Conservation (phyloP, 2,329 filamentous ascomycete species). For the Fusarium chuoi region DNA sequence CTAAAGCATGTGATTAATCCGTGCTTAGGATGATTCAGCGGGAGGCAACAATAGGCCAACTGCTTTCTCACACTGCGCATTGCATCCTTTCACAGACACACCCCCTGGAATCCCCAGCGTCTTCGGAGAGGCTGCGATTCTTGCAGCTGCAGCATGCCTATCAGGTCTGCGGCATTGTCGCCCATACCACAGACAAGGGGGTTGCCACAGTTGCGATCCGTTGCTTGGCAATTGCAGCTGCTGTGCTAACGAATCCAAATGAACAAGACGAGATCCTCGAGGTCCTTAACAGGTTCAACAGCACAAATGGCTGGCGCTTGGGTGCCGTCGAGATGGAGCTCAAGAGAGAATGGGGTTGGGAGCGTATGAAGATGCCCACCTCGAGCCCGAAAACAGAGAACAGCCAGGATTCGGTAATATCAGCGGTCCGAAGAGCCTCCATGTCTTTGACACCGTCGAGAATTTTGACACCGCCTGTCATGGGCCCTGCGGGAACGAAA, state of each 20-base stretch:
- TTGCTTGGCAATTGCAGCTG: slow-evolving; percentile 80
- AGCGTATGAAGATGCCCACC: slow-evolving; percentile 23
- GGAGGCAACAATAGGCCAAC: slow-evolving; percentile 80
- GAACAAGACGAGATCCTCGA: slow-evolving; percentile 85
- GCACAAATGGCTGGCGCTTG: slow-evolving; percentile 82
- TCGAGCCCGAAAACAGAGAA: slow-evolving; percentile 9
- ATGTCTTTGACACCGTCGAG: slow-evolving; percentile 26
- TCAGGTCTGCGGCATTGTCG: slow-evolving; percentile 89
- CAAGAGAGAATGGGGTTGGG: slow-evolving; percentile 81
- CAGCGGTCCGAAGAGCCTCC: slow-evolving; percentile 8
- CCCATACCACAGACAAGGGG: slow-evolving; percentile 83
- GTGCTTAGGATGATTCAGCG: slow-evolving; percentile 78
- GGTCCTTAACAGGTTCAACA: slow-evolving; percentile 79
- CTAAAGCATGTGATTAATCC: neutral
- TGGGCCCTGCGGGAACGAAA: slow-evolving; percentile 44
- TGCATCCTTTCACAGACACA: slow-evolving; percentile 83
- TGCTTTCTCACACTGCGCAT: slow-evolving; percentile 91
- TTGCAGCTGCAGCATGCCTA: slow-evolving; percentile 80
- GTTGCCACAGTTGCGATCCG: slow-evolving; percentile 83
- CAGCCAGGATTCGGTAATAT: slow-evolving; percentile 13
- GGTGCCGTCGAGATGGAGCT: slow-evolving; percentile 78
- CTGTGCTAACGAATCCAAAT: slow-evolving; percentile 72
- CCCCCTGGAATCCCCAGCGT: slow-evolving; percentile 70
- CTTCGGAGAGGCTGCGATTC: slow-evolving; percentile 73
- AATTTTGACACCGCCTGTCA: slow-evolving; percentile 42